These are phyloP conservation scores for Fusarium poae DNA, from an alignment of 2,329 filamentous ascomycete species.

Conservation along the genomic window DNA sequence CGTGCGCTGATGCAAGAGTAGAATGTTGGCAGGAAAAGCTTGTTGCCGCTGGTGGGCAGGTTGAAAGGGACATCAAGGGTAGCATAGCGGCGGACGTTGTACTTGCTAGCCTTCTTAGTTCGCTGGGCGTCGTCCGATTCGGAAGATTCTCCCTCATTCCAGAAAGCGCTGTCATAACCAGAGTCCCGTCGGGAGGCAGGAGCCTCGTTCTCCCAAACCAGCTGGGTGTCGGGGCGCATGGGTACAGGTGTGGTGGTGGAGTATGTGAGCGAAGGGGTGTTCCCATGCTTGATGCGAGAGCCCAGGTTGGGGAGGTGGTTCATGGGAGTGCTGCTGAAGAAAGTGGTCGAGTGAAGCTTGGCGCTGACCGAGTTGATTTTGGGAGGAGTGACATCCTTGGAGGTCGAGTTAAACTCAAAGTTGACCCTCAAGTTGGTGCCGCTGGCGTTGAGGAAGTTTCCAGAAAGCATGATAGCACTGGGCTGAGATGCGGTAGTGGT, in stretches of 20 bases:
- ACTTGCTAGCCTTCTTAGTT: constrained; percentile 48
- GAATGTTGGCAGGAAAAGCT: constrained; percentile 68
- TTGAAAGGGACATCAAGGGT: constrained; percentile 62
- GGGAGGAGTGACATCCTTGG: constrained; percentile 60
- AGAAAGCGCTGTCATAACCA: constrained; percentile 63
- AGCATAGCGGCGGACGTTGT: constrained; percentile 57
- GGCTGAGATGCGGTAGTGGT: constrained; percentile 62
- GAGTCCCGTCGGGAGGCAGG: constrained; percentile 62
- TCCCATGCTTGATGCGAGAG: constrained; percentile 56
- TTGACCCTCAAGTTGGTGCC: constrained; percentile 60
- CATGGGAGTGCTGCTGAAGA: constrained; percentile 63
- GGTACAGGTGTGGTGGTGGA: constrained; percentile 59
- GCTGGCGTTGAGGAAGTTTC: constrained; percentile 61
- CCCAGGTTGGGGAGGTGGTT: constrained; percentile 64
- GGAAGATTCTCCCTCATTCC: constrained; percentile 52
- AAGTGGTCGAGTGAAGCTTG: constrained; percentile 67
- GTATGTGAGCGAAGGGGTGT: constrained; percentile 62
- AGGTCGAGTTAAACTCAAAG: constrained; percentile 62
- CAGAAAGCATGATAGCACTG: constrained; percentile 62
- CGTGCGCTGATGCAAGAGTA: constrained; percentile 69
- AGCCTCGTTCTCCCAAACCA: constrained; percentile 59
- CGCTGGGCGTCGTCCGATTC: constrained; percentile 49
- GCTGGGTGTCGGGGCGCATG: constrained; percentile 52
- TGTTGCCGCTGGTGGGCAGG: constrained; percentile 62
- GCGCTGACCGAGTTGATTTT: constrained; percentile 62